Percentiles rank a stretch among this genome's conserved stretches.
Conservation (phyloP, 306 rosid species). For the Pueraria montana region DNA sequence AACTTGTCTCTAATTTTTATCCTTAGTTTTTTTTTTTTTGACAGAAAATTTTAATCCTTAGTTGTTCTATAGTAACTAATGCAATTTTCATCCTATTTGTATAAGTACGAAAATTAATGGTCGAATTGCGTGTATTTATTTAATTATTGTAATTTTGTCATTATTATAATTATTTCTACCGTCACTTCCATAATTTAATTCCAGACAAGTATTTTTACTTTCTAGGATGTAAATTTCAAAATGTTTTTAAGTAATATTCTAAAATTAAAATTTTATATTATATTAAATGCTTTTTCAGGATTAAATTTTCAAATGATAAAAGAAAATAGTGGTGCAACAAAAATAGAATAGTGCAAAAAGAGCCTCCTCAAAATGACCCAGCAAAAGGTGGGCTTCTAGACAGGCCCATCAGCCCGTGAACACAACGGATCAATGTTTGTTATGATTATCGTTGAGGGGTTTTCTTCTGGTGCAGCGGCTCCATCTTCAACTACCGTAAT, state of each 20-base stretch:
- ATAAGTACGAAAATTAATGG: background rate
- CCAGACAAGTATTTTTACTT: too few species aligned
- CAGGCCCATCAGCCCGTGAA: background rate
- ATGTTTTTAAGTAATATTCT: too few species aligned
- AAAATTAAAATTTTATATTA: background rate
- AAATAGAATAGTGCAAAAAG: background rate
- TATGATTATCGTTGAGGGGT: background rate
- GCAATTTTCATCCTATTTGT: background rate
- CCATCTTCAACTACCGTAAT: background rate
- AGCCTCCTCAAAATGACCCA: background rate
- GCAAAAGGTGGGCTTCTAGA: background rate
- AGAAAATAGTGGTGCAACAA: background rate
- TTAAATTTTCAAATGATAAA: background rate
- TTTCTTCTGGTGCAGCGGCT: background rate
- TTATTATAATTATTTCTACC: background rate
- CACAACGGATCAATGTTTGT: background rate
- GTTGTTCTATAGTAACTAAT: background rate
- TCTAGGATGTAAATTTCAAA: too few species aligned
- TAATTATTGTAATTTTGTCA: background rate
- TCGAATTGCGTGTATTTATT: background rate
- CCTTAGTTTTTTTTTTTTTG: too few species aligned
- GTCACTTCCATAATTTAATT: too few species aligned
- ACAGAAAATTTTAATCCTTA: background rate
- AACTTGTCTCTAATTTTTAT: background rate
- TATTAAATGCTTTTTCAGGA: background rate